Evolutionary conservation across 2,329 filamentous ascomycete species (phyloP).

Genomic region (Fonsecaea pedrosoi): DNA sequence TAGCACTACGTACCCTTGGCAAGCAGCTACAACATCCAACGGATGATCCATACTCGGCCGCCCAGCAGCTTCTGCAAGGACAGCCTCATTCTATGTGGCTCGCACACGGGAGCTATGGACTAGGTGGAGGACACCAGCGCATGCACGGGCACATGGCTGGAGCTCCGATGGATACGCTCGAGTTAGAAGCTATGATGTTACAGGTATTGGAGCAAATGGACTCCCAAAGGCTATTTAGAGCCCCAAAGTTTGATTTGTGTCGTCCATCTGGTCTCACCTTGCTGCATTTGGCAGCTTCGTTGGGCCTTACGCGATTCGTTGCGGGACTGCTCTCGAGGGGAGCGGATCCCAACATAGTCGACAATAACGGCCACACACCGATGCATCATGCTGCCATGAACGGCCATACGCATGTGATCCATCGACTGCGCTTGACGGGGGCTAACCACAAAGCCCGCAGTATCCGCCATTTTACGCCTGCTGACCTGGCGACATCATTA

Average conservation of each 20-base stretch:
- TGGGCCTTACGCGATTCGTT: constrained; percentile 77
- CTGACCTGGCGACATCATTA: constrained; percentile 72
- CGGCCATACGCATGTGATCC: constrained; percentile 76
- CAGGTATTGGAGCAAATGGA: constrained; percentile 80
- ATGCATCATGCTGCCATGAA: constrained; percentile 82
- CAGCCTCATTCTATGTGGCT: constrained; percentile 38
- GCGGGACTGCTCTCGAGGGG: constrained; percentile 77
- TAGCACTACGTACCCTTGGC: constrained; percentile 54
- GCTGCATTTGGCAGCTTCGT: constrained; percentile 77
- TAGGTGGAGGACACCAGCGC: constrained; percentile 54
- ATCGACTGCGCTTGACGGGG: constrained; percentile 73
- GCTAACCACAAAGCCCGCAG: constrained; percentile 75
- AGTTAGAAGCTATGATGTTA: constrained; percentile 72
- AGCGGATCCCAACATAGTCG: constrained; percentile 75
- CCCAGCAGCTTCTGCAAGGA: constrained; percentile 50
- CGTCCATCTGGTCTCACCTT: constrained; percentile 76
- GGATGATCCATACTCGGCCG: constrained; percentile 58
- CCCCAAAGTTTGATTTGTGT: constrained; percentile 66
- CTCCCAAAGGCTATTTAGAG: constrained; percentile 54
- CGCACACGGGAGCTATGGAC: constrained; percentile 45
- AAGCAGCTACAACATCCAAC: constrained; percentile 56
- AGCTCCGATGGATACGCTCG: constrained; percentile 50
- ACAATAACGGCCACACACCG: constrained; percentile 80
- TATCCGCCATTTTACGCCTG: constrained; percentile 71
- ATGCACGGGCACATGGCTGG: constrained; percentile 53